phyloP scores from a whole-genome alignment of 2,329 filamentous ascomycete species.

The Fonsecaea pedrosoi region DNA sequence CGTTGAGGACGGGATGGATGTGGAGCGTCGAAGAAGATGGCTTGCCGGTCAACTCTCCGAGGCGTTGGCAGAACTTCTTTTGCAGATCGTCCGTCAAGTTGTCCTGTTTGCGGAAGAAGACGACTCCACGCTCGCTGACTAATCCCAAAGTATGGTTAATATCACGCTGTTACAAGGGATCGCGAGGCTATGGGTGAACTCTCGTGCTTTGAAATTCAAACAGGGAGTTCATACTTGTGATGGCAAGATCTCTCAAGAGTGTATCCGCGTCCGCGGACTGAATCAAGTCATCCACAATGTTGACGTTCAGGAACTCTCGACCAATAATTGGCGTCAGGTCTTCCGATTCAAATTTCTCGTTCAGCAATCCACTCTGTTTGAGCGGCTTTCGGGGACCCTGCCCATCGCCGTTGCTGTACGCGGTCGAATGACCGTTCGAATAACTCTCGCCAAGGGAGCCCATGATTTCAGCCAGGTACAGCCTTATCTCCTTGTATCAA shows the following conservation, averaged over 20 bases:
- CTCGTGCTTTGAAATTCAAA: conserved; percentile 11
- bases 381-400: conserved; percentile 42
- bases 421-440: conserved; percentile 4
- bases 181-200: background rate
- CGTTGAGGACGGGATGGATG: conserved; percentile 66
- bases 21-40: conserved; percentile 65
- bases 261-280: conserved; percentile 68
- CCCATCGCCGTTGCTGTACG: background rate
- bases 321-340: conserved; percentile 61
- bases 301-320: conserved; percentile 53
- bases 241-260: conserved; percentile 70
- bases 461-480: background rate
- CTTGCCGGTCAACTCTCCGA: conserved; percentile 67
- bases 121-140: conserved; percentile 73
- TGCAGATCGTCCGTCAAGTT: conserved; percentile 67
- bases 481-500: background rate
- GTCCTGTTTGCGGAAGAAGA: conserved; percentile 72
- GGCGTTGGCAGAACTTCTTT: conserved; percentile 67
- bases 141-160: background rate
- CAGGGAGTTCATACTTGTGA: conserved; percentile 61
- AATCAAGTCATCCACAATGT: conserved; percentile 60
- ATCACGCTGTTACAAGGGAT: background rate
- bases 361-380: conserved; percentile 50
- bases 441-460: conserved; percentile 18
- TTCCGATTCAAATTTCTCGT: conserved; percentile 52